A percentile compares a stretch with the other conserved stretches of the same genome.
Conservation (phyloP, 305 asterid species). For the Stenogyne calaminthoides region DNA sequence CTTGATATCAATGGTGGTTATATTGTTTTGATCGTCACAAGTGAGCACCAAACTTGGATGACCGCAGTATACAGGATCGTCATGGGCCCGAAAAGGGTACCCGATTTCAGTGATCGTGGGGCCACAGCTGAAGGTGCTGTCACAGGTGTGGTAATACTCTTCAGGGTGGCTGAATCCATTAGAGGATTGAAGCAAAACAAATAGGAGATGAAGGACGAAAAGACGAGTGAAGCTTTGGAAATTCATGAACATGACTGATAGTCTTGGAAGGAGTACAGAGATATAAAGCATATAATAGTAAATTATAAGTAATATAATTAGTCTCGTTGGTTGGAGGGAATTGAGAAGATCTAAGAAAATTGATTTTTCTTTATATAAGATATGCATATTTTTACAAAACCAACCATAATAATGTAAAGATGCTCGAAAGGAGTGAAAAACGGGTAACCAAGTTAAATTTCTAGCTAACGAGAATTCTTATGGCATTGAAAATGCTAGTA, state of each 20-base stretch:
- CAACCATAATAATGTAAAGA: background rate
- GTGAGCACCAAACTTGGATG: slow-evolving; percentile 58
- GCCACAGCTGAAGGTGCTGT: slow-evolving; percentile 59
- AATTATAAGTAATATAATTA: background rate
- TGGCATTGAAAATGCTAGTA: background rate
- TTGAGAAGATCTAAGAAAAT: slow-evolving; percentile 26
- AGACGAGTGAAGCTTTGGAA: slow-evolving; percentile 33
- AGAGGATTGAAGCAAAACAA: slow-evolving; percentile 33
- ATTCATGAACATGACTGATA: slow-evolving; percentile 37
- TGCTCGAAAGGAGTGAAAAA: background rate
- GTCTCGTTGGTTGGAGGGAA: slow-evolving; percentile 12
- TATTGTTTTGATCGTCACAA: slow-evolving; percentile 35
- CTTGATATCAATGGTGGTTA: slow-evolving; percentile 45
- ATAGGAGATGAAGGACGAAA: slow-evolving; percentile 28
- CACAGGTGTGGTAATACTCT: slow-evolving; percentile 41
- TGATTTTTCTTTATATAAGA: slow-evolving; percentile 15
- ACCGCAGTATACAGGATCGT: slow-evolving; percentile 62
- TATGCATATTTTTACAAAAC: background rate
- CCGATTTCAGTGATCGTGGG: slow-evolving; percentile 35
- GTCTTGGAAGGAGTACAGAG: slow-evolving; percentile 11
- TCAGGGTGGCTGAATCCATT: slow-evolving; percentile 30
- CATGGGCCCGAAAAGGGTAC: slow-evolving; percentile 56
- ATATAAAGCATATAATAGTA: background rate
- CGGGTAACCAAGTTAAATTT: slow-evolving; percentile 13
- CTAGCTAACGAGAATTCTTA: too few species aligned